A percentile compares a stretch with the other conserved stretches of the same genome.
Conservation (phyloP, 768 basidiomycete genomes). For the Zangia roseola region DNA sequence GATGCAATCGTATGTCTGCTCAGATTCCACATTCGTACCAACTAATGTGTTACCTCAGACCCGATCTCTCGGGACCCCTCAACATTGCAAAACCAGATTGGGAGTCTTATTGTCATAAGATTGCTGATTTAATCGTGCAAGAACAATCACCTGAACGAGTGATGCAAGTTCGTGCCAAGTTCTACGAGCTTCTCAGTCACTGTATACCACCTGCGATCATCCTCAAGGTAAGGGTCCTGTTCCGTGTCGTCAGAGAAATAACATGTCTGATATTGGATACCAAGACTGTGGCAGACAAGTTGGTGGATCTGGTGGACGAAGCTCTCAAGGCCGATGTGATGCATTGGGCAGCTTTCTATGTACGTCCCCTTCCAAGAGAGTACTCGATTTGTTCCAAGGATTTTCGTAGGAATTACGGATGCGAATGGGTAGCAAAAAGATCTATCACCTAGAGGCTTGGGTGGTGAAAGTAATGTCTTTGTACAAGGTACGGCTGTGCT, state of each 20-base stretch:
- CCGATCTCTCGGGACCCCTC: constrained; percentile 77
- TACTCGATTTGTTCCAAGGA: background rate
- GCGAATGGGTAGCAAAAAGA: constrained; percentile 90
- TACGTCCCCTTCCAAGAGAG: constrained; percentile 37
- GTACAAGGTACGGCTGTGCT: constrained; percentile 58
- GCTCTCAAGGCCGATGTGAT: constrained; percentile 88
- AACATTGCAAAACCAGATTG: constrained; percentile 97
- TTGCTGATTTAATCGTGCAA: constrained; percentile 84
- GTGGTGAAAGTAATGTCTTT: constrained; percentile 94
- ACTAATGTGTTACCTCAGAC: constrained; percentile 41
- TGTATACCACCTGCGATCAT: constrained; percentile 94
- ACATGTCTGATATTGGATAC: constrained; percentile 2
- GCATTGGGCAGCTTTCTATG: constrained; percentile 98
- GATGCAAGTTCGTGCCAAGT: constrained; percentile 88
- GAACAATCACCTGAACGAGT: constrained; percentile 89
- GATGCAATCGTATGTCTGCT: constrained; percentile 81
- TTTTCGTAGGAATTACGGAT: constrained; percentile 82
- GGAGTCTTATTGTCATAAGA: constrained; percentile 94
- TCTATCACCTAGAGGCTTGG: constrained; percentile 97
- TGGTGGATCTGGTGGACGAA: constrained; percentile 89
- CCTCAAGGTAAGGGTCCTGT: constrained; percentile 63
- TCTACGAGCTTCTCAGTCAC: constrained; percentile 94
- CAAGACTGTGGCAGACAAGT: constrained; percentile 89
- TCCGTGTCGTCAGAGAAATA: background rate
- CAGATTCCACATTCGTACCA: background rate